Conservation (phyloP, 2,329 filamentous ascomycete genomes). For the Fusarium lyarnte region DNA sequence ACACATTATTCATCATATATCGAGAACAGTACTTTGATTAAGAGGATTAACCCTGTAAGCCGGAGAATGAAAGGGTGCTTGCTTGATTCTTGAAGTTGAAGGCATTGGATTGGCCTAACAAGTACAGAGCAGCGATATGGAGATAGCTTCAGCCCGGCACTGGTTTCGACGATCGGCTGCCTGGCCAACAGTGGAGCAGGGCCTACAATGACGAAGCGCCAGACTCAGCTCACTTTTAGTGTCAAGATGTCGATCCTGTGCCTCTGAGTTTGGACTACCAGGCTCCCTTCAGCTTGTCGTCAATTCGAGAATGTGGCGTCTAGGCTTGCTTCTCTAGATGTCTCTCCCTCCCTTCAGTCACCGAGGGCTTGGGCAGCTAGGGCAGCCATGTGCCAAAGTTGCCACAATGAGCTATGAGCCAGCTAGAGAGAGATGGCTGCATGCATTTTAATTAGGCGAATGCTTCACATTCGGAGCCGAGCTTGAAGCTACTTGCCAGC, state of each 20-base stretch:
- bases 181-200: neutral
- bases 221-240: neutral
- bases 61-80: neutral
- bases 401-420: slow-evolving; percentile 3
- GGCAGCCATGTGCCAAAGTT: slow-evolving; percentile 7
- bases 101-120: neutral
- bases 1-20: neutral
- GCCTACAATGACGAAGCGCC: neutral
- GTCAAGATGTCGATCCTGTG: neutral
- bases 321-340: slow-evolving; percentile 10
- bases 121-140: neutral
- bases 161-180: neutral
- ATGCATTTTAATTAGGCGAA: neutral
- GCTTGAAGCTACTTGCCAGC: neutral
- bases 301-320: slow-evolving; percentile 17
- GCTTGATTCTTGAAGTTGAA: neutral
- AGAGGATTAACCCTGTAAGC: neutral
- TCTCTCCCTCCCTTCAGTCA: slow-evolving; percentile 18
- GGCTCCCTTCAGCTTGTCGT: slow-evolving; percentile 15
- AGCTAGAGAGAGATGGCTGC: neutral
- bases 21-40: neutral
- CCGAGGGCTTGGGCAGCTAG: slow-evolving; percentile 23
- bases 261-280: slow-evolving; percentile 4
- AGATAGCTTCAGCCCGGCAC: neutral
- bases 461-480: neutral